Base-by-base conservation (phyloP, 495 filamentous ascomycete genomes). In the Aspergillus campestris region DNA sequence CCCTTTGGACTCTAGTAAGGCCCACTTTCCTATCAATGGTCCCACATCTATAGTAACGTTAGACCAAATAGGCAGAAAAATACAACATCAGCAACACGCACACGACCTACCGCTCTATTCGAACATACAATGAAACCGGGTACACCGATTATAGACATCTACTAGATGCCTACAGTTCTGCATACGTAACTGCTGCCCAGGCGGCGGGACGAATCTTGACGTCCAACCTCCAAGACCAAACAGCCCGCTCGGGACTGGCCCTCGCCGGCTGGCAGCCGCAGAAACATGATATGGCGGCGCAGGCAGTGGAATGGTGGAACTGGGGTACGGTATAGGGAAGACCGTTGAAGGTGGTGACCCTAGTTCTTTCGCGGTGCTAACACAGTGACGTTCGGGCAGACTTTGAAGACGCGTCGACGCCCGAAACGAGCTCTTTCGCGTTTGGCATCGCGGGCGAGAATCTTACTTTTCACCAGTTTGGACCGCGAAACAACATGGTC, bases 301-400 rank as follows among this genome's bases (percentile, higher is more conserved):
- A 83, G 51, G 79, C 81, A 0, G 67, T 78, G 31, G 82, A 87
- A 51, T 86, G 81, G 81, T 80, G 72, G 71, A 52, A 71, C 49
- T 75, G 72, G 71, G 71, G 69, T 71, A 59, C 29, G 48, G 47
- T 34, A 18, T 7, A 12, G 32, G 18, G 18, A 4, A 24, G 18
- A 24, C 18, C 18, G 18, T 24, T 24, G 18, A 24, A 24, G 18
- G 18, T 24, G 18, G 18, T 24, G 4, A 2, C 18, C 18, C 18
- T 24, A 24, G 18, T 2, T 24, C 18, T 24, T 24, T 24, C 18
- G 4, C 4, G 18, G 18, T 4, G 18, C 18, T 24, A 46, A 32
- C 49, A 42, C 49, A 54, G 42, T 60, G 56, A 60, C 34, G 54
- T 50, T n/a, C 5, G 8, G 45, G 8, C 31, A 70, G 79, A 82